Evolutionary conservation across 2,329 filamentous ascomycete genomes (phyloP).

Genomic region (Trichocomaceae sp.): DNA sequence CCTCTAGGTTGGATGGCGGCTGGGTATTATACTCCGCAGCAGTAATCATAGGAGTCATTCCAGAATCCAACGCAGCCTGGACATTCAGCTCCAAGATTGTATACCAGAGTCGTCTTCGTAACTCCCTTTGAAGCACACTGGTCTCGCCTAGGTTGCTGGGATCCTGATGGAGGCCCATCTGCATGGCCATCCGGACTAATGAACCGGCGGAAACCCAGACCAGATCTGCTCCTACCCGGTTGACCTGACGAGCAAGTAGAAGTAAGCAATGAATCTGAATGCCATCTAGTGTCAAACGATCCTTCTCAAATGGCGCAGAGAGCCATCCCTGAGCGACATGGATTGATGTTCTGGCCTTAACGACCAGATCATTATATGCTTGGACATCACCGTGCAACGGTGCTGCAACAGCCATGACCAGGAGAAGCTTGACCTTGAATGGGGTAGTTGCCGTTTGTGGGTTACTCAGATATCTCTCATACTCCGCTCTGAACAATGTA

Average conservation of each 20-base stretch:
- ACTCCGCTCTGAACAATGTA: slow-evolving; percentile 50
- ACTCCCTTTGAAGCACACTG: slow-evolving; percentile 20
- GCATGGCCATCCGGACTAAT: slow-evolving; percentile 25
- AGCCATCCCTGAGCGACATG: slow-evolving; percentile 23
- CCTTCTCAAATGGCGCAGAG: slow-evolving; percentile 23
- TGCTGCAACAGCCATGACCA: slow-evolving; percentile 54
- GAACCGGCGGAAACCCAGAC: slow-evolving; percentile 30
- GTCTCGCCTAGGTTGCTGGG: slow-evolving; percentile 18
- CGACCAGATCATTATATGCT: slow-evolving; percentile 42
- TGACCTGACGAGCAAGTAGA: slow-evolving; percentile 28
- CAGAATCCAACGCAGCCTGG: slow-evolving; percentile 28
- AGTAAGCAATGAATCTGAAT: slow-evolving; percentile 29
- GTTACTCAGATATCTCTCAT: slow-evolving; percentile 46
- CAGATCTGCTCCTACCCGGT: slow-evolving; percentile 27
- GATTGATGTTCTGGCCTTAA: slow-evolving; percentile 34
- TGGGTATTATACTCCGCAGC: slow-evolving; percentile 27
- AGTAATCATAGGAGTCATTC: slow-evolving; percentile 24
- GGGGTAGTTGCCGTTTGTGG: slow-evolving; percentile 26
- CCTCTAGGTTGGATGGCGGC: slow-evolving; percentile 18
- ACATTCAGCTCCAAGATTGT: slow-evolving; percentile 30
- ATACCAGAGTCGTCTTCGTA: slow-evolving; percentile 29
- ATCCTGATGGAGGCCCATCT: slow-evolving; percentile 29
- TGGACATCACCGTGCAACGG: slow-evolving; percentile 41
- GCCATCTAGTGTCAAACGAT: slow-evolving; percentile 18
- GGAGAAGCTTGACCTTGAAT: slow-evolving; percentile 51